Conservation (phyloP, 208 protist species). For the Acanthamoeba culbertsoni region DNA sequence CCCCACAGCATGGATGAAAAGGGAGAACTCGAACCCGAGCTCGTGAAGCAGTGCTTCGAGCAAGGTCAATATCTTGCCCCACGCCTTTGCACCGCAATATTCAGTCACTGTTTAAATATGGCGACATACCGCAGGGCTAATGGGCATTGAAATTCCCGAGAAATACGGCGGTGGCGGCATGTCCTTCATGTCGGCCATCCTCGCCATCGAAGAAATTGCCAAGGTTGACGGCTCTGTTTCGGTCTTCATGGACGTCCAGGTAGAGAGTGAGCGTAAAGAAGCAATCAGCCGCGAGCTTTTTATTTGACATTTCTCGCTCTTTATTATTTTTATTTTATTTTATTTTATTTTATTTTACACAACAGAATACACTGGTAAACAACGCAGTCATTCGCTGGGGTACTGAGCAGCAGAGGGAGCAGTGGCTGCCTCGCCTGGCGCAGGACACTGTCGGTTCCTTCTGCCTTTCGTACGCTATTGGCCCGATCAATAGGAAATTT, state of each 20-base stretch:
- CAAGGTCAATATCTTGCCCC: slow-evolving; percentile 38
- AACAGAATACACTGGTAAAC: slow-evolving; percentile 78
- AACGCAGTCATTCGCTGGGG: slow-evolving; percentile 75
- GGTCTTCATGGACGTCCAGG: slow-evolving; percentile 75
- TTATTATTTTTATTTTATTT: slow-evolving; percentile 30
- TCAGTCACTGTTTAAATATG: not conserved
- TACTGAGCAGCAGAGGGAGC: slow-evolving; percentile 84
- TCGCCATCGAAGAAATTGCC: slow-evolving; percentile 80
- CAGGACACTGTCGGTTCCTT: slow-evolving; percentile 71
- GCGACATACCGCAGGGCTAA: slow-evolving; percentile 55
- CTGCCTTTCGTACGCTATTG: not conserved
- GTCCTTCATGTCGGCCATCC: slow-evolving; percentile 70
- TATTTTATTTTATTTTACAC: not conserved
- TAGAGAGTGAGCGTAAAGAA: no score
- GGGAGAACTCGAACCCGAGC: slow-evolving; percentile 46
- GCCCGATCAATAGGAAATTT: not conserved
- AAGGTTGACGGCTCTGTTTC: slow-evolving; percentile 73
- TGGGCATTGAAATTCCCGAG: slow-evolving; percentile 76
- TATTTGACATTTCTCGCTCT: slow-evolving; percentile 41
- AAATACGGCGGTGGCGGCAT: slow-evolving; percentile 70
- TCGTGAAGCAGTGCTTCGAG: slow-evolving; percentile 73
- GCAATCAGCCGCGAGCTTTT: no score
- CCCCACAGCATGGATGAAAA: slow-evolving; percentile 72
- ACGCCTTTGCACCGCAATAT: not conserved
- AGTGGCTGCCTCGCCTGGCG: slow-evolving; percentile 90